Percentiles rank a stretch among this genome's conserved stretches.
Conservation (phyloP, 768 basidiomycete species). For the Multifurca ochricompacta region DNA sequence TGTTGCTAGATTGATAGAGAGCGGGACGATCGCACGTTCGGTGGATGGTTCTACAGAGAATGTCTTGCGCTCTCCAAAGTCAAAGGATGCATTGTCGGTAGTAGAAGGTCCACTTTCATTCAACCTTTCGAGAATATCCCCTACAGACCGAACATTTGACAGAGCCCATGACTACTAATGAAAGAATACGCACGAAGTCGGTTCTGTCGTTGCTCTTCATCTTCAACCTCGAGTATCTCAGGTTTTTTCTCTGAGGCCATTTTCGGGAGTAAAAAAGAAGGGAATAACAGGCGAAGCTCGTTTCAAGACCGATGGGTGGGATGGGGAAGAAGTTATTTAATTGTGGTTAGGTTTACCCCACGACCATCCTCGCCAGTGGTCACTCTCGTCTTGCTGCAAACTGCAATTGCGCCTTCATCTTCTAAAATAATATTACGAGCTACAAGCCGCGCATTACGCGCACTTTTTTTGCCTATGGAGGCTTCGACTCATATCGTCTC, state of each 20-base stretch:
- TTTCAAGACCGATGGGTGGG: too few species aligned
- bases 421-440: neutral
- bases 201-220: conserved; percentile 12
- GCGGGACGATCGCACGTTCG: conserved; percentile 16
- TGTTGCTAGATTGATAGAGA: neutral
- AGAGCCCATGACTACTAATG: neutral
- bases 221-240: conserved; percentile 13
- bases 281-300: too few species aligned
- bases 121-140: conserved; percentile 19
- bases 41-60: conserved; percentile 20
- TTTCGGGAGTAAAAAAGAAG: too few species aligned
- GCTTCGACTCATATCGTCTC: neutral
- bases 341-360: conserved; percentile 10
- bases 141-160: conserved; percentile 1
- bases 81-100: conserved; percentile 11
- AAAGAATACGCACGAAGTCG: conserved; percentile 21
- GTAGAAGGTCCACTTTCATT: conserved; percentile 8
- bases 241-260: neutral
- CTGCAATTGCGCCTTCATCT: neutral
- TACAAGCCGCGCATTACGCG: conserved; percentile 3
- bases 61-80: conserved; percentile 23
- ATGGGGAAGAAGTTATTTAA: too few species aligned
- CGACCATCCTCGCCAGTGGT: too few species aligned
- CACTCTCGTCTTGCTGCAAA: too few species aligned
- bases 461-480: conserved; percentile 1